Percentiles rank a stretch among this genome's conserved stretches.
phyloP scores from a whole-genome alignment of 345 rosid genomes.

The Fremontodendron californicum region DNA sequence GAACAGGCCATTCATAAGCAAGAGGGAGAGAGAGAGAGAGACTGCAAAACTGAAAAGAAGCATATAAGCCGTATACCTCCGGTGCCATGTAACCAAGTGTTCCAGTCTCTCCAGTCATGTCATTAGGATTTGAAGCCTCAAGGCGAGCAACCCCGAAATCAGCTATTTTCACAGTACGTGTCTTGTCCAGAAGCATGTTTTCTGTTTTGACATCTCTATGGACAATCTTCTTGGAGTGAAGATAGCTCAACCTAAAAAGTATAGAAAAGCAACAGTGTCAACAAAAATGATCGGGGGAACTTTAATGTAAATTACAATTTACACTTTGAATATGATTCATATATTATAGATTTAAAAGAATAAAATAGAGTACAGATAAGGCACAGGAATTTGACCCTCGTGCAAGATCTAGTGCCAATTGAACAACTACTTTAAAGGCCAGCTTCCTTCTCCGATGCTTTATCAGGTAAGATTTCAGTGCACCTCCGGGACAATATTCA shows the following conservation, averaged over 20 bases:
- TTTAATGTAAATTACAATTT: not conserved
- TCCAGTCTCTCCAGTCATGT: slow-evolving; percentile 99
- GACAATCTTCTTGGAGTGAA: slow-evolving; percentile 85
- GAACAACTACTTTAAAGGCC: slow-evolving; percentile 88
- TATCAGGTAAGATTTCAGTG: slow-evolving; percentile 82
- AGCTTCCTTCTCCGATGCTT: slow-evolving; percentile 89
- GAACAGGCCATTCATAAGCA: not conserved
- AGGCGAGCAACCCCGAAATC: slow-evolving; percentile 98
- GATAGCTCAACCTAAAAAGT: slow-evolving; percentile 72
- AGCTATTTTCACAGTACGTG: slow-evolving; percentile 85
- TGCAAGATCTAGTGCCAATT: slow-evolving; percentile 91
- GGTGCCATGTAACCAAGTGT: slow-evolving; percentile 99
- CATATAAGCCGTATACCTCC: slow-evolving; percentile 46
- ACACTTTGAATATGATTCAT: not conserved
- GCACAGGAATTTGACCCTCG: slow-evolving; percentile 62
- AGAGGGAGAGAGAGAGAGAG: not conserved
- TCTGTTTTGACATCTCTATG: slow-evolving; percentile 99
- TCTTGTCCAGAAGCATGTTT: slow-evolving; percentile 92
- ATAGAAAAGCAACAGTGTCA: not conserved
- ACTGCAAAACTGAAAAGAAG: not conserved
- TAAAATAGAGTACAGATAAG: not conserved
- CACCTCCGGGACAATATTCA: slow-evolving; percentile 93
- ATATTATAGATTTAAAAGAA: not conserved
- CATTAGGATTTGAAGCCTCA: slow-evolving; percentile 96
- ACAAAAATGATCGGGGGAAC: not conserved